Evolutionary conservation across 2,329 filamentous ascomycete genomes (phyloP).

Genomic region (Parastagonospora avenae): DNA sequence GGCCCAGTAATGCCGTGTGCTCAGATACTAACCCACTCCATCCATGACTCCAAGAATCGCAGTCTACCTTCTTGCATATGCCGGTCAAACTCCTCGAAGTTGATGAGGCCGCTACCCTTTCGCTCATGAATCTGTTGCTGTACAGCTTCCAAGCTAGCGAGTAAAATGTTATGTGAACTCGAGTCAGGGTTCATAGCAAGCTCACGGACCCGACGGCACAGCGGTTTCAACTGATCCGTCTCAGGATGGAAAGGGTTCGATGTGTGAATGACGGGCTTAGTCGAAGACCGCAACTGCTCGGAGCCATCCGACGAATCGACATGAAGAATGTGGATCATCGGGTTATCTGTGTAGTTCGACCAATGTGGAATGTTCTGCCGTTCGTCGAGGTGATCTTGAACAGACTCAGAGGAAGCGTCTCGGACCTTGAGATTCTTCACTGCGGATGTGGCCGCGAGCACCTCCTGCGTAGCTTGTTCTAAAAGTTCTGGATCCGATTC

Average conservation of each 20-base stretch:
- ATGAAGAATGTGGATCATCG: constrained; percentile 16
- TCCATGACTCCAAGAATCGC: constrained; percentile 86
- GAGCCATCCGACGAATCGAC: constrained; percentile 4
- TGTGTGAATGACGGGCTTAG: constrained; percentile 12
- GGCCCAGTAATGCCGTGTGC: too few relatives aligned
- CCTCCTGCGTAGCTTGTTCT: too few relatives aligned
- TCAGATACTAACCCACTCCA: constrained; percentile 68
- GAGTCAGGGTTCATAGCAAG: constrained; percentile 21
- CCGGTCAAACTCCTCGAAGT: constrained; percentile 77
- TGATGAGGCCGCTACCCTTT: constrained; percentile 80
- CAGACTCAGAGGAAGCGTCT: constrained; percentile 15
- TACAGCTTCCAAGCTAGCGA: constrained; percentile 63
- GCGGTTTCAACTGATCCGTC: constrained; percentile 13
- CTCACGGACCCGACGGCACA: constrained; percentile 26
- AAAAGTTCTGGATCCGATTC: background rate
- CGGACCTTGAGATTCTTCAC: background rate
- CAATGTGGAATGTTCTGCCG: background rate
- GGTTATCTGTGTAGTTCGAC: constrained; percentile 20
- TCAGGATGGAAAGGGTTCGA: constrained; percentile 18
- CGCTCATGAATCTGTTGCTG: constrained; percentile 72
- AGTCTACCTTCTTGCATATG: constrained; percentile 70
- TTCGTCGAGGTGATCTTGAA: background rate
- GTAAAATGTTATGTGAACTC: constrained; percentile 35
- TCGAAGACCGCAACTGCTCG: background rate
- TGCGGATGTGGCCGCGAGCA: too few relatives aligned